Evolutionary conservation across 2,329 filamentous ascomycete species (phyloP).

Genomic region (Cladophialophora psammophila): DNA sequence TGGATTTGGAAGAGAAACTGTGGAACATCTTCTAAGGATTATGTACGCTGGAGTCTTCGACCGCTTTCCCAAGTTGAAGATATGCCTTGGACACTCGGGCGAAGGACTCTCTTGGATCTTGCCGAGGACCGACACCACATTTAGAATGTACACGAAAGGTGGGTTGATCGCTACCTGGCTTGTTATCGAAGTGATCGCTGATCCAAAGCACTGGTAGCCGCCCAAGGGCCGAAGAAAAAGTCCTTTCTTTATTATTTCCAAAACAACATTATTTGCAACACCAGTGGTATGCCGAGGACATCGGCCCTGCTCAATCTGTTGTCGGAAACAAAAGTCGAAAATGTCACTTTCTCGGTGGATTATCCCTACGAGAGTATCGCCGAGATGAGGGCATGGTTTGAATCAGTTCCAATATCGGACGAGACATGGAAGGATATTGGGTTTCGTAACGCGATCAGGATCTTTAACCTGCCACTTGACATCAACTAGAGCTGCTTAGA

Average conservation of each 20-base stretch:
- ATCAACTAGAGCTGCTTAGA: not conserved
- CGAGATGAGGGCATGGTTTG: constrained; percentile 31
- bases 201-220: not conserved
- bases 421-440: constrained; percentile 28
- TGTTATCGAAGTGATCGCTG: too few relatives aligned
- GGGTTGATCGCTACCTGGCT: not conserved
- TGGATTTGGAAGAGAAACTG: constrained; percentile 49
- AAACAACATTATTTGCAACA: constrained; percentile 20
- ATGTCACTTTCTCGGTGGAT: constrained; percentile 51
- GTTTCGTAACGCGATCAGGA: constrained; percentile 21
- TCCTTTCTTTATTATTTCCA: constrained; percentile 25
- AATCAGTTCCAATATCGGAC: constrained; percentile 17
- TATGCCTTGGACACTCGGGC: constrained; percentile 62
- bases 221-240: constrained; percentile 24
- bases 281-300: constrained; percentile 37
- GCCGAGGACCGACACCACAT: constrained; percentile 30
- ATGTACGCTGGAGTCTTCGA: constrained; percentile 64
- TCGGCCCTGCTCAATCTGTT: constrained; percentile 49
- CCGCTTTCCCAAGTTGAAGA: constrained; percentile 60
- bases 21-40: constrained; percentile 49
- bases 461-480: constrained; percentile 17
- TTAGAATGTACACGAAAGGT: constrained; percentile 21
- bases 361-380: constrained; percentile 38
- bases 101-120: constrained; percentile 63
- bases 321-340: constrained; percentile 47